Evolutionary conservation across 2,329 filamentous ascomycete genomes (phyloP), one percentile per base, ranked within the genome.

Genomic region (Didymellaceae sp.): DNA sequence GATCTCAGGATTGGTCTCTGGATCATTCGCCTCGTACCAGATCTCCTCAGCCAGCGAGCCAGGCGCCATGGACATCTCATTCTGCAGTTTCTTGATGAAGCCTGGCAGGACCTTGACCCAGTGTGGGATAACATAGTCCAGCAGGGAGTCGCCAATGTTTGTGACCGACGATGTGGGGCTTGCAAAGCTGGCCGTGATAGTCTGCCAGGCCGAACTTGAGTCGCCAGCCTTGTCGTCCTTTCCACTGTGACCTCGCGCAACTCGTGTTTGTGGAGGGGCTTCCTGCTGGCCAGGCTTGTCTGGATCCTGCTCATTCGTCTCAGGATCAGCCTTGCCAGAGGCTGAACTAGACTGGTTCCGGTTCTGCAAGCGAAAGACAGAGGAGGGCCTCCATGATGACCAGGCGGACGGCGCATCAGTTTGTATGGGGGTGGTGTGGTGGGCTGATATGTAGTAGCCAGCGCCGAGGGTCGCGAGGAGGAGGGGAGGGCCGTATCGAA

Each of bases 11-110:
- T 97, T 90, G 55, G 89, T 79, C 38, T 85, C 79, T 0, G 91
- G 85, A 67, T 97, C 90, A 50, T 91, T 89, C 1, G 94, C 91
- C 64, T 97, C 93, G 57, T 81, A 80, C 94, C 94, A 97, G 51
- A 99, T 94, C 61, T 97, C 90, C 66, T 95, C 88, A 10, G 93
- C 91, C 32, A 99, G 77, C 0, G 91, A 96, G 1, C 91, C 93
- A 0, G 91, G 89, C 0, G 88, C 85, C 85, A 94, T 88, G 25
- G 90, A 94, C 13, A 97, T 79, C 74, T 97, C 93, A 17, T 84
- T 84, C 69, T 96, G 91, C 25, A 97, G 81, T 72, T 96, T 97
- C 53, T 84, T 82, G 46, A 95, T 77, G 45, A 90, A 91, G 3
- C 80, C 86, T 0, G 92, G 92, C 14, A 97, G 77, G 32, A 84